Evolutionary conservation across 192 early-diverging fungal species (phyloP).

Genomic region (Coemansia sp.): DNA sequence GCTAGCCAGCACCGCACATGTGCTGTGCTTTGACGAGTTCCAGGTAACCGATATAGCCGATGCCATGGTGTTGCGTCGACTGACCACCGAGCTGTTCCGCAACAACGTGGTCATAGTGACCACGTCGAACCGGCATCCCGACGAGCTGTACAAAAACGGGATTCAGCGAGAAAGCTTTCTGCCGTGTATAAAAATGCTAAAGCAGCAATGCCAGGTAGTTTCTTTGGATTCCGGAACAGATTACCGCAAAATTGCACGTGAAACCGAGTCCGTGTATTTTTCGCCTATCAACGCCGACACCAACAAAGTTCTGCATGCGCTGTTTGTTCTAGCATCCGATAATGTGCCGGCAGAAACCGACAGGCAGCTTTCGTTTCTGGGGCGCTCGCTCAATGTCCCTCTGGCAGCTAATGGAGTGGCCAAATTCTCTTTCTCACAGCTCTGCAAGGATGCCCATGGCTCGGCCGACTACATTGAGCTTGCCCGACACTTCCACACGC

Average conservation of each 20-base stretch:
- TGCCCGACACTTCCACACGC: slow-evolving; percentile 65
- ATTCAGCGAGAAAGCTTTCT: slow-evolving; percentile 91
- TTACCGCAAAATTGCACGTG: slow-evolving; percentile 70
- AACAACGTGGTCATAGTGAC: slow-evolving; percentile 86
- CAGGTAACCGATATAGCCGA: slow-evolving; percentile 95
- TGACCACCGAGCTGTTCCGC: slow-evolving; percentile 79
- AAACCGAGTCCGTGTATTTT: slow-evolving; percentile 66
- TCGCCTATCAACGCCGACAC: slow-evolving; percentile 57
- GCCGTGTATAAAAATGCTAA: slow-evolving; percentile 86
- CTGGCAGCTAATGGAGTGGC: slow-evolving; percentile 66
- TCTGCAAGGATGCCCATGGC: slow-evolving; percentile 72
- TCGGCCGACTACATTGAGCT: slow-evolving; percentile 91
- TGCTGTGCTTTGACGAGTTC: slow-evolving; percentile 96
- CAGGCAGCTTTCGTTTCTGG: slow-evolving; percentile 65
- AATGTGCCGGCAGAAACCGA: slow-evolving; percentile 12
- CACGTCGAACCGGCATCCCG: slow-evolving; percentile 90
- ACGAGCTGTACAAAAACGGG: slow-evolving; percentile 93
- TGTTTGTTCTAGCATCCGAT: slow-evolving; percentile 36
- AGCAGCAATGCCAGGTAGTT: slow-evolving; percentile 75
- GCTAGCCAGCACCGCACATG: slow-evolving; percentile 73
- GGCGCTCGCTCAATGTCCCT: slow-evolving; percentile 69
- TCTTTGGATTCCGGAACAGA: slow-evolving; percentile 88
- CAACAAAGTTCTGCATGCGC: slow-evolving; percentile 29
- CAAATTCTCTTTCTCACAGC: slow-evolving; percentile 70
- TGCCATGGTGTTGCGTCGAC: slow-evolving; percentile 85